Percentiles rank a stretch among this genome's conserved stretches.
phyloP scores from a whole-genome alignment of 371 early-diverging fungal genomes.

The Mucor lusitanicus region DNA sequence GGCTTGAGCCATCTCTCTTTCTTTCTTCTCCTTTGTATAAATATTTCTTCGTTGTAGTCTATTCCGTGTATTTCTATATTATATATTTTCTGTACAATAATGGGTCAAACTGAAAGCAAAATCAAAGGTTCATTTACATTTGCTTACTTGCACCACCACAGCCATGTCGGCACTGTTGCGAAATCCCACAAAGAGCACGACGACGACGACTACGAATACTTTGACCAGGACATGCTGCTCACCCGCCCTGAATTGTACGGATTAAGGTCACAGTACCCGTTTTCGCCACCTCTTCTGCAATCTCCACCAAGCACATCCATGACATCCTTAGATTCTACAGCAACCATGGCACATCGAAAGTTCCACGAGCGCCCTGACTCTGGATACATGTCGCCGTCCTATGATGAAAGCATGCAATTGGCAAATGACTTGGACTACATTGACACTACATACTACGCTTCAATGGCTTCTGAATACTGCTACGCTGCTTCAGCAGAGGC shows the following conservation, averaged over 20 bases:
- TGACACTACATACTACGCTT: constrained; percentile 16
- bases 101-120: constrained; percentile 22
- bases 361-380: constrained; percentile 11
- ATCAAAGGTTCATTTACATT: constrained; percentile 15
- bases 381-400: constrained; percentile 1
- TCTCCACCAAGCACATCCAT: neutral
- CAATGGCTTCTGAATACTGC: neutral
- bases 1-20: neutral
- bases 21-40: constrained; percentile 7
- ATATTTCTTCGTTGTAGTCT: neutral
- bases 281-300: neutral
- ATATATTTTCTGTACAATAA: constrained; percentile 5
- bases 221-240: neutral
- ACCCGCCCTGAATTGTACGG: constrained; percentile 17
- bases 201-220: neutral
- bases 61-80: constrained; percentile 8
- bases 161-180: neutral
- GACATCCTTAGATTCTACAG: constrained; percentile 1
- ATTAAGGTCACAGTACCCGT: constrained; percentile 1
- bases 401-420: constrained; percentile 5
- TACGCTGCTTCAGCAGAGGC: neutral
- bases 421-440: constrained; percentile 19
- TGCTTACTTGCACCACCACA: constrained; percentile 9
- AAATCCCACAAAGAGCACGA: neutral
- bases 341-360: neutral